phyloP scores from a whole-genome alignment of 306 rosid genomes.

The Prunus mira region DNA sequence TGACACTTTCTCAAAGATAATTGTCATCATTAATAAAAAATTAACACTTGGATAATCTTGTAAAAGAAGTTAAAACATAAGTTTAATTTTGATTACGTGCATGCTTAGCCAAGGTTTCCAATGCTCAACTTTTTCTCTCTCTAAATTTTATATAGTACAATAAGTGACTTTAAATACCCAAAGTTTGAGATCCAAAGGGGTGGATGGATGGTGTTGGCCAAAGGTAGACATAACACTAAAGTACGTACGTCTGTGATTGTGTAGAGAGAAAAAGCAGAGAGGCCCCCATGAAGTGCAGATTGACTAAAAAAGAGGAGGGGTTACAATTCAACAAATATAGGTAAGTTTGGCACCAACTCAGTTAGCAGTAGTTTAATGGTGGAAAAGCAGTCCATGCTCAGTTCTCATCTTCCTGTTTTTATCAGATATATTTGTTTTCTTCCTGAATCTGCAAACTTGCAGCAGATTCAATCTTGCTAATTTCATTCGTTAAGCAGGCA shows the following conservation, averaged over 20 bases:
- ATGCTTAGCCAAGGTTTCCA: neutral
- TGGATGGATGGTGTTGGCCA: slow-evolving; percentile 6
- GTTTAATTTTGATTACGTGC: neutral
- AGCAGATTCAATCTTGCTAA: too few species aligned
- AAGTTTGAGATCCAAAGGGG: slow-evolving; percentile 1
- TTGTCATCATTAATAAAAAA: neutral
- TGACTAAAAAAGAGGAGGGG: neutral
- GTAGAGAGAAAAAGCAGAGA: neutral
- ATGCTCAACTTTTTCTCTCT: neutral
- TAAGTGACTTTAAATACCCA: slow-evolving; percentile 4
- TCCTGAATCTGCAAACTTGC: neutral
- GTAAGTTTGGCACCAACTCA: neutral
- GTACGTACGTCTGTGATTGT: neutral
- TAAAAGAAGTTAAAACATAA: neutral
- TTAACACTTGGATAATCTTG: neutral
- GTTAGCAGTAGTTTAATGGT: neutral
- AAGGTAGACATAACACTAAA: slow-evolving; percentile 12
- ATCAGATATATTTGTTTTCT: neutral
- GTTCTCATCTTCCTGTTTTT: neutral
- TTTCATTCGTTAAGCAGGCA: too few species aligned
- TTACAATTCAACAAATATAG: neutral
- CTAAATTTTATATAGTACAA: neutral
- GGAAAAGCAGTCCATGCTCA: neutral
- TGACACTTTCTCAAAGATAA: neutral
- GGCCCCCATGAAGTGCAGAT: neutral